A percentile compares a stretch with the other conserved stretches of the same genome.
Conservation (phyloP, 2,329 filamentous ascomycete species). For the Botrytis elliptica region DNA sequence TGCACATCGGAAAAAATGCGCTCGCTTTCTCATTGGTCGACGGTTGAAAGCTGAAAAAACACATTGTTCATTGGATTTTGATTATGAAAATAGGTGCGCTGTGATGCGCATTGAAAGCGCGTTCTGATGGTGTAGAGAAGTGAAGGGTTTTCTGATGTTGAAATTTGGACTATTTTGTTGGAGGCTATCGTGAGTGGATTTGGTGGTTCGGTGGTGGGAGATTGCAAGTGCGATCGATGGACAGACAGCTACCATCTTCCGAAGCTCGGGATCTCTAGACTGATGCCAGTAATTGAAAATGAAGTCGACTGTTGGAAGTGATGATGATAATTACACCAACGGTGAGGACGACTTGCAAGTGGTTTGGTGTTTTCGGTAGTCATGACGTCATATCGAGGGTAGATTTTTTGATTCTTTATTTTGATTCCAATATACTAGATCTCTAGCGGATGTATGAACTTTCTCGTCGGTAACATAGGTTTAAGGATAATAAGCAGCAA, state of each 20-base stretch:
- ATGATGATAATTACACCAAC: too few relatives aligned
- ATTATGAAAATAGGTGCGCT: neutral
- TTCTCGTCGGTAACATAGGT: neutral
- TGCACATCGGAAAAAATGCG: conserved; percentile 15
- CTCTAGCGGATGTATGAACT: fast-evolving
- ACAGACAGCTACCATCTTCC: neutral
- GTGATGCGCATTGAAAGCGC: neutral
- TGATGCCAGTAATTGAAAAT: too few relatives aligned
- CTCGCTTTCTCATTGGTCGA: neutral
- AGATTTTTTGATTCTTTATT: neutral
- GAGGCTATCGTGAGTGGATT: too few relatives aligned
- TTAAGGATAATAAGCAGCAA: neutral
- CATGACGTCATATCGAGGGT: neutral
- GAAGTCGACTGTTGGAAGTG: fast-evolving
- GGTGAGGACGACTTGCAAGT: neutral
- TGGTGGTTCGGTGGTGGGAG: neutral
- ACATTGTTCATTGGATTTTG: neutral
- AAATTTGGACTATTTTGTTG: neutral
- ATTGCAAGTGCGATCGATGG: neutral
- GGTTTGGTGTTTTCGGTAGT: neutral
- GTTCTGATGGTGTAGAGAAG: fast-evolving
- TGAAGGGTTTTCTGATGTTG: neutral
- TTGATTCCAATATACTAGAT: neutral
- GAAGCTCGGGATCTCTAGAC: too few relatives aligned
- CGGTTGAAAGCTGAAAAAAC: neutral